Evolutionary conservation across 176 grass and related monocot genomes (phyloP).

Genomic region (Aegilops longissima): DNA sequence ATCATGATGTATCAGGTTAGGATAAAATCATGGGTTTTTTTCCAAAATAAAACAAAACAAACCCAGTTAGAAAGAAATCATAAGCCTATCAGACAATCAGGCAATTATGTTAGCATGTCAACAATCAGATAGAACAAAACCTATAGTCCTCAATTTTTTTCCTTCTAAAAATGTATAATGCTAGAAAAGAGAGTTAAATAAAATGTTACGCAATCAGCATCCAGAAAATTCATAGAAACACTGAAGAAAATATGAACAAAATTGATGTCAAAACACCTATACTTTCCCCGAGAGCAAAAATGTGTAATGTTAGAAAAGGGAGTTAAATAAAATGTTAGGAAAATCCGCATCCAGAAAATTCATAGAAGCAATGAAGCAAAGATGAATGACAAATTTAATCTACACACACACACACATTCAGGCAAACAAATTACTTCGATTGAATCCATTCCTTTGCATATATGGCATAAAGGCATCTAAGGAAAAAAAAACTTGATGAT

Average conservation of each 20-base stretch:
- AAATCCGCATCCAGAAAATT: background rate
- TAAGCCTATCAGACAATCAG: too few species aligned
- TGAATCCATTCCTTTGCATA: too few species aligned
- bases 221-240: constrained; percentile 2
- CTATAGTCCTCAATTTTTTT: too few species aligned
- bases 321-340: background rate
- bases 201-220: background rate
- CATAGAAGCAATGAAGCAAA: background rate
- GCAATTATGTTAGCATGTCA: too few species aligned
- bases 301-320: background rate
- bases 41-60: too few species aligned
- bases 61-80: too few species aligned
- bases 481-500: too few species aligned
- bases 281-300: background rate
- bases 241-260: background rate
- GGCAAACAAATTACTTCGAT: too few species aligned
- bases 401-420: background rate
- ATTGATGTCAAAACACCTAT: background rate
- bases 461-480: too few species aligned
- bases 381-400: background rate
- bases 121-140: too few species aligned
- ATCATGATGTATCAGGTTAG: too few species aligned
- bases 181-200: background rate
- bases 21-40: too few species aligned
- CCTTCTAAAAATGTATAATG: background rate